phyloP scores from a whole-genome alignment of 2,329 filamentous ascomycete species.

The Phyllosticta citrichinensis region DNA sequence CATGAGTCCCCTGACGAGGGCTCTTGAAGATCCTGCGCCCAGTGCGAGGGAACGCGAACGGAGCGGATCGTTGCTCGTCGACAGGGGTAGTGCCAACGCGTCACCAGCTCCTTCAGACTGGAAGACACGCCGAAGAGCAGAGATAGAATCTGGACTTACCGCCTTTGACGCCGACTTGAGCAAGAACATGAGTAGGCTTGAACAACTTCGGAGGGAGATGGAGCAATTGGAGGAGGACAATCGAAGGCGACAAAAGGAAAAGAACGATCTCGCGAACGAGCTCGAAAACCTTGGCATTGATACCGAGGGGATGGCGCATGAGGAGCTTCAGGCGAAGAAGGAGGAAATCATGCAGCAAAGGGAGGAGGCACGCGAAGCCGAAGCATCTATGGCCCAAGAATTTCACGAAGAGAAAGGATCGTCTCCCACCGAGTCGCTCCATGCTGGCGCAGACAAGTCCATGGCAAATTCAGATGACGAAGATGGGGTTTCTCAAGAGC shows the following conservation, averaged over 20 bases:
- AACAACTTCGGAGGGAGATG: constrained; percentile 36
- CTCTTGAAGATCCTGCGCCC: background rate
- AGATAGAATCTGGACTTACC: constrained; percentile 40
- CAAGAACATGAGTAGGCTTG: constrained; percentile 27
- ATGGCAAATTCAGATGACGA: background rate
- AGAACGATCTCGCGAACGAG: constrained; percentile 36
- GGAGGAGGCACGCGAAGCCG: background rate
- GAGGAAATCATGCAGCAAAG: constrained; percentile 26
- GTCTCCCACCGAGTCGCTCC: background rate
- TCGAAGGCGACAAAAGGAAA: constrained; percentile 30
- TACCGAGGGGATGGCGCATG: constrained; percentile 36
- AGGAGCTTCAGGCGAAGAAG: constrained; percentile 34
- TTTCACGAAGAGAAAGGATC: background rate
- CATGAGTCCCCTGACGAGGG: background rate
- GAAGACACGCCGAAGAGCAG: constrained; percentile 34
- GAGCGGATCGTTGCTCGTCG: background rate
- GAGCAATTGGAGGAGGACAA: constrained; percentile 30
- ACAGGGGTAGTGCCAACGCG: background rate
- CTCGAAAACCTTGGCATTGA: constrained; percentile 40
- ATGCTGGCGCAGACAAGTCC: background rate
- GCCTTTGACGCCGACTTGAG: constrained; percentile 37
- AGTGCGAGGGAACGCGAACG: background rate
- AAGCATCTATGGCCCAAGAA: background rate
- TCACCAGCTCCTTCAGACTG: constrained; percentile 15
- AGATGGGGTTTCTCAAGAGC: background rate